Evolutionary conservation across 768 basidiomycete species (phyloP).

Genomic region (Mycena pura): DNA sequence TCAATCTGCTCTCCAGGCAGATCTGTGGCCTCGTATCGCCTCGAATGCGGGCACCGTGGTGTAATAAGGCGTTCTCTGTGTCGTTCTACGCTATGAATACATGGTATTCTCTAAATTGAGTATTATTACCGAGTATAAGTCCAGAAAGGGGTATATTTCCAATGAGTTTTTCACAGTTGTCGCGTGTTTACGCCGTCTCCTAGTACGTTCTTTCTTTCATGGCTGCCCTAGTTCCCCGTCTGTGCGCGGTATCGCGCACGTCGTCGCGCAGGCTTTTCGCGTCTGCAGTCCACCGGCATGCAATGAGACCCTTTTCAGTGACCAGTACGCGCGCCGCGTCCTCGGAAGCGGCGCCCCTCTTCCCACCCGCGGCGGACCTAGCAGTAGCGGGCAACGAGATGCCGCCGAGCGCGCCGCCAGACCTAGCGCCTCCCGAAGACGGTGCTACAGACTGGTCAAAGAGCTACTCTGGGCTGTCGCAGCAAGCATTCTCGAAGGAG

Average conservation of each 20-base stretch:
- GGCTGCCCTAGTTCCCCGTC: neutral
- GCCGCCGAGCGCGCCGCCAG: neutral
- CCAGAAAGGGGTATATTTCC: no score
- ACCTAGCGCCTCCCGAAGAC: conserved; percentile 22
- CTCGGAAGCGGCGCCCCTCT: neutral
- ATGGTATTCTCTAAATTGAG: no score
- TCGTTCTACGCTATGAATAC: conserved; percentile 9
- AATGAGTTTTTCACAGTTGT: no score
- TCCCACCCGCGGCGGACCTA: conserved; percentile 6
- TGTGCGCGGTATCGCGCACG: conserved; percentile 5
- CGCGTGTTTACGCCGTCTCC: no score
- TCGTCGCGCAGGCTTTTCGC: conserved; percentile 1
- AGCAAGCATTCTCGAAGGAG: conserved; percentile 79
- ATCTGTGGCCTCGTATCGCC: conserved; percentile 99
- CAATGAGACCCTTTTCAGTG: neutral
- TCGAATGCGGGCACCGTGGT: conserved; percentile 99
- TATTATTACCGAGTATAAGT: no score
- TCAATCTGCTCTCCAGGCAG: conserved; percentile 62
- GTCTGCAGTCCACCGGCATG: neutral
- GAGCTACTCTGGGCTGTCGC: conserved; percentile 83
- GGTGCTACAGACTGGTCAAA: conserved; percentile 82
- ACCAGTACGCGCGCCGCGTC: neutral
- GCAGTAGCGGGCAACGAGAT: conserved; percentile 3
- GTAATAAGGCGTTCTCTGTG: conserved; percentile 63
- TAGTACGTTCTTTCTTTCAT: neutral